phyloP scores from a whole-genome alignment of 2,329 filamentous ascomycete genomes.

The Ophiostoma pallidulum region DNA sequence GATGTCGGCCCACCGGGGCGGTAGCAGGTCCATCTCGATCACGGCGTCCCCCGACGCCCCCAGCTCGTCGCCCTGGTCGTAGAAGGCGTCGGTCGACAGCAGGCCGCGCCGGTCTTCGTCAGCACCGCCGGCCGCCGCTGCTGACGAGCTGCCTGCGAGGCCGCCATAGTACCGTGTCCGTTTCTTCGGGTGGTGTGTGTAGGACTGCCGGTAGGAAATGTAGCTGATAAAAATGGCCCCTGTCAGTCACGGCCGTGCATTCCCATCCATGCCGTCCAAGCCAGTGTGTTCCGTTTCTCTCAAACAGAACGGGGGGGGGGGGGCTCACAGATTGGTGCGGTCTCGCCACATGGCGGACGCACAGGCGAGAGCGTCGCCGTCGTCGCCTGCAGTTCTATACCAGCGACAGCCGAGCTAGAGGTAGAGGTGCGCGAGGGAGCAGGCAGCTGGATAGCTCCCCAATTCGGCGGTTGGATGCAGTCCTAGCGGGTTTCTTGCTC shows the following conservation, averaged over 20 bases:
- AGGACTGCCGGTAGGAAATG: slow-evolving; percentile 98
- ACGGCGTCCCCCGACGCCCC: slow-evolving; percentile 64
- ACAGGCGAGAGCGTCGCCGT: slow-evolving; percentile 21
- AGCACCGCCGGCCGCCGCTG: slow-evolving; percentile 39
- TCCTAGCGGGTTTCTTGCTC: no score
- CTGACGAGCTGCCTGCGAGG: slow-evolving; percentile 23
- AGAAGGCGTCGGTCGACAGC: slow-evolving; percentile 62
- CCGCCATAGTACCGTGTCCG: slow-evolving; percentile 57
- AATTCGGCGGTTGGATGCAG: neutral
- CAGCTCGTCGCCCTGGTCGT: slow-evolving; percentile 64
- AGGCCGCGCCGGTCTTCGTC: slow-evolving; percentile 62
- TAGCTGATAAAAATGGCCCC: slow-evolving; percentile 48
- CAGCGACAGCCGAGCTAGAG: slow-evolving; percentile 10
- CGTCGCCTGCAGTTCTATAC: slow-evolving; percentile 2
- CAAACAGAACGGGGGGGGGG: neutral
- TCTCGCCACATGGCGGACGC: slow-evolving; percentile 91
- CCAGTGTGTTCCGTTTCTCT: neutral
- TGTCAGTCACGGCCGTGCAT: no score
- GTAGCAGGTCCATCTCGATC: slow-evolving; percentile 96
- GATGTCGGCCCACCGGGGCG: slow-evolving; percentile 90
- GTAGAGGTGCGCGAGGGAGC: neutral
- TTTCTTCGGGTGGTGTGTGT: slow-evolving; percentile 86
- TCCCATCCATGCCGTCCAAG: no score
- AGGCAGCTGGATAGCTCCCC: neutral
- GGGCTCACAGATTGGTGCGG: slow-evolving; percentile 85